Percentiles rank a stretch among this genome's conserved stretches.
Evolutionary conservation across 108 stramenopile species (phyloP).

Genomic region (Skeletonema potamos): DNA sequence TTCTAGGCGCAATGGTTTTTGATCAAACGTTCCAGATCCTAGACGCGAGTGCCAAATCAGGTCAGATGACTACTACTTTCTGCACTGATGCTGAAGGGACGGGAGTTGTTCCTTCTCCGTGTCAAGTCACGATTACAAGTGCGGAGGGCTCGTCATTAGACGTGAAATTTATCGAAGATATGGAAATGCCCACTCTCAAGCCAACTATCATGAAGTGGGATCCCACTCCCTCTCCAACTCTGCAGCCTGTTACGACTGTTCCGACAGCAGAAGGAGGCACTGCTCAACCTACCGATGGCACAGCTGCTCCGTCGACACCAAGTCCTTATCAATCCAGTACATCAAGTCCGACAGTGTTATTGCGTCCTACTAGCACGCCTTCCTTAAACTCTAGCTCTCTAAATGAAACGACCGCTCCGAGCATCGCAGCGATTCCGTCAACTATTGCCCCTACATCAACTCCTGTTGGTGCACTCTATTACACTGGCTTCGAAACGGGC

Average conservation of each 20-base stretch:
- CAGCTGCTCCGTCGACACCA: background rate
- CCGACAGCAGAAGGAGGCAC: background rate
- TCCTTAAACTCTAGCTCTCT: background rate
- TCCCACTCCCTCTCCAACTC: slow-evolving; percentile 3
- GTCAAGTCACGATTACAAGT: slow-evolving; percentile 15
- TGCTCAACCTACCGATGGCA: background rate
- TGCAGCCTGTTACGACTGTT: background rate
- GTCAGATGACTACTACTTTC: slow-evolving; percentile 24
- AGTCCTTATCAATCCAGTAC: no score
- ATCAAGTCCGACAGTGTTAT: background rate
- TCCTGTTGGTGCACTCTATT: slow-evolving; percentile 3
- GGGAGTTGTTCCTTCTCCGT: slow-evolving; percentile 12
- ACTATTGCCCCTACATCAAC: background rate
- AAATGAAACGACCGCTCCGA: background rate
- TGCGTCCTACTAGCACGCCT: background rate
- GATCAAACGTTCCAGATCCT: slow-evolving; percentile 25
- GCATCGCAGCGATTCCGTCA: background rate
- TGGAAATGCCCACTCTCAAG: background rate
- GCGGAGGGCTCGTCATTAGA: slow-evolving; percentile 27
- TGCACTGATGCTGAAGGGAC: slow-evolving; percentile 21
- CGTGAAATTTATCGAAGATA: slow-evolving; percentile 10
- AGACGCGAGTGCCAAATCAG: slow-evolving; percentile 15
- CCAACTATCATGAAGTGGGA: slow-evolving; percentile 4
- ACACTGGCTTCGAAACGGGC: slow-evolving; percentile 5
- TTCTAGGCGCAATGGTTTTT: slow-evolving; percentile 23